Evolutionary conservation across 371 early-diverging fungal genomes (phyloP), one percentile per base, ranked within the genome.

Genomic region (Rhizopus sp.): DNA sequence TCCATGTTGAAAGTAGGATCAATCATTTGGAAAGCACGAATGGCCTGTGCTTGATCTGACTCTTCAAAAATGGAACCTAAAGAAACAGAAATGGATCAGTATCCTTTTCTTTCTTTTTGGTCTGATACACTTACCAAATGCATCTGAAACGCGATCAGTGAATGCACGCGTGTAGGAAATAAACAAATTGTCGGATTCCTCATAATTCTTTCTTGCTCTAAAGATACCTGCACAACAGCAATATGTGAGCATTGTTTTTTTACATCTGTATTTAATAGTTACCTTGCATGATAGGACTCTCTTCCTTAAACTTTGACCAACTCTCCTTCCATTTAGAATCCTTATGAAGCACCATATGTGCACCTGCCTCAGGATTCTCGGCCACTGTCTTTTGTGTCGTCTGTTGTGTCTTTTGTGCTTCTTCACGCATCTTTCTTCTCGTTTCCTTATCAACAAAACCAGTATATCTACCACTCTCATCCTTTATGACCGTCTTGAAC

Each of bases 271-370:
- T 12, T 47, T 17, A 49, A 47, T 23, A 23, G 30, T 17, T 77
- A 82, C 89, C 85, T 74, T 92, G 93, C 72, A 92, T 87, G 31
- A 98, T 70, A 34, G 94, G 87, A 77, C 82, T 93, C 53, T 86
- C 88, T 48, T 94, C 94, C 78, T 93, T 93, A 74, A 97, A 95
- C 54, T 89, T 90, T 42, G 80, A 81, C 97, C 97, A 97, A 66
- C 89, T 84, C 73, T 91, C 92, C 66, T 90, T 89, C 93, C 95
- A 93, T 57, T 85, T 87, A 37, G 94, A 88, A 61, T 93, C 90
- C 75, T 95, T 92, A 75, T 95, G 96, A 53, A 95, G 60, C 5
- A 95, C 95, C 59, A 98, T 85, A 38, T 86, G 82, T 31, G 84
- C 81, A 53, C 95, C 95, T 44, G 98, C 97, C n/a, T 83, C 80